phyloP scores from a whole-genome alignment of 192 early-diverging fungal genomes.

The Kickxella alabastrina region DNA sequence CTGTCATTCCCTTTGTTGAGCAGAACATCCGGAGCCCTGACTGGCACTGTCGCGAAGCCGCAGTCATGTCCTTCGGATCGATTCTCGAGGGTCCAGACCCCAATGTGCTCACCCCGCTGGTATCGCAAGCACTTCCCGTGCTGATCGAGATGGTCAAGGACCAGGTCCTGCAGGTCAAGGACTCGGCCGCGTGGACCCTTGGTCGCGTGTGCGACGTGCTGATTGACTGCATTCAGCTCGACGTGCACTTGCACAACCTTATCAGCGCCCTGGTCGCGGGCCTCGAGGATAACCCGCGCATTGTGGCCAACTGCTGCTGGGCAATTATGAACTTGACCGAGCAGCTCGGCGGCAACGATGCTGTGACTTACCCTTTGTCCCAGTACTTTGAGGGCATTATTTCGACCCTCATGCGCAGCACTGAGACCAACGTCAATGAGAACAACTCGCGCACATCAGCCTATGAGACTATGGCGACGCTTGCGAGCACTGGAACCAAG shows the following conservation, averaged over 20 bases:
- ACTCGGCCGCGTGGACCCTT: conserved; percentile 97
- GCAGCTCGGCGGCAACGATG: conserved; percentile 62
- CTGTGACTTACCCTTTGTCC: conserved; percentile 69
- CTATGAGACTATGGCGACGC: conserved; percentile 88
- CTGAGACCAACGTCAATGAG: conserved; percentile 70
- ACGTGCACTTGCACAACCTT: conserved; percentile 65
- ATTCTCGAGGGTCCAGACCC: conserved; percentile 90
- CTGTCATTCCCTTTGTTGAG: conserved; percentile 88
- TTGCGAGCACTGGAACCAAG: conserved; percentile 68
- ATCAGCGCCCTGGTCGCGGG: conserved; percentile 77
- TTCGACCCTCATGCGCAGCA: conserved; percentile 68
- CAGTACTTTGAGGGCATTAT: conserved; percentile 83
- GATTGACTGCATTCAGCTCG: conserved; percentile 68
- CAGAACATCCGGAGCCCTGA: conserved; percentile 75
- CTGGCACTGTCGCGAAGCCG: conserved; percentile 95
- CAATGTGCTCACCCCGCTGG: conserved; percentile 61
- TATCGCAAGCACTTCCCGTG: conserved; percentile 81
- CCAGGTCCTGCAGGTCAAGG: conserved; percentile 84
- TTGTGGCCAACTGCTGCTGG: conserved; percentile 96
- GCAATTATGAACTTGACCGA: conserved; percentile 91
- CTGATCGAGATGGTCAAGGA: conserved; percentile 89
- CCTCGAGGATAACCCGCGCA: conserved; percentile 79
- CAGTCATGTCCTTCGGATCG: conserved; percentile 98
- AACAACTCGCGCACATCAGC: conserved; percentile 85
- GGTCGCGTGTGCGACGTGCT: conserved; percentile 89